These are phyloP conservation scores for Halteria grandinella DNA, from an alignment of 73 alveolate genomes.

Conservation along the genomic window DNA sequence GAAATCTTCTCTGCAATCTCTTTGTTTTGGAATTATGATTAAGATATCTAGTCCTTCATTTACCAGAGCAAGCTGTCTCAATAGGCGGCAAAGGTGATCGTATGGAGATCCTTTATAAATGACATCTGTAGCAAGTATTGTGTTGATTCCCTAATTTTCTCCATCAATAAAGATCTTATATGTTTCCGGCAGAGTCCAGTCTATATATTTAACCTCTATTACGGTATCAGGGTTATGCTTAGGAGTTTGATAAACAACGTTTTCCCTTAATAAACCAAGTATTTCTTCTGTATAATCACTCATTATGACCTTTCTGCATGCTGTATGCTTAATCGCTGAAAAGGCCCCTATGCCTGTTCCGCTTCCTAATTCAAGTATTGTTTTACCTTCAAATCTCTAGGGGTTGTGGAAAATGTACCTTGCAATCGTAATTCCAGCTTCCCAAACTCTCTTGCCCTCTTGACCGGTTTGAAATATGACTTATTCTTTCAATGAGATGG, in stretches of 20 bases:
- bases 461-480: slow-evolving; percentile 77
- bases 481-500: slow-evolving; percentile 70
- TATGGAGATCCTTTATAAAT: slow-evolving; percentile 55
- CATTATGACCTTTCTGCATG: slow-evolving; percentile 51
- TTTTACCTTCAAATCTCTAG: slow-evolving; percentile 51
- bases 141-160: not conserved
- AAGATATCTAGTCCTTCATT: not conserved
- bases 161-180: not conserved
- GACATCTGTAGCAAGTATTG: slow-evolving; percentile 32
- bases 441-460: slow-evolving; percentile 86
- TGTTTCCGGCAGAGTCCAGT: slow-evolving; percentile 38
- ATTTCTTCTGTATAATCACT: slow-evolving; percentile 74
- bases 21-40: slow-evolving; percentile 17
- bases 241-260: slow-evolving; percentile 32
- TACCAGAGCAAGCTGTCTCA: not conserved
- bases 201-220: not conserved
- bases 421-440: slow-evolving; percentile 77
- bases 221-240: not conserved
- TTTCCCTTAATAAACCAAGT: slow-evolving; percentile 54
- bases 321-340: slow-evolving; percentile 68
- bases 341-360: slow-evolving; percentile 85
- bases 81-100: not conserved
- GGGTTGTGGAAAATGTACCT: slow-evolving; percentile 65
- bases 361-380: slow-evolving; percentile 79
- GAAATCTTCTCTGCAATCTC: slow-evolving; percentile 37